Evolutionary conservation across 2,329 filamentous ascomycete species (phyloP).

Genomic region (Penicillium sp.): DNA sequence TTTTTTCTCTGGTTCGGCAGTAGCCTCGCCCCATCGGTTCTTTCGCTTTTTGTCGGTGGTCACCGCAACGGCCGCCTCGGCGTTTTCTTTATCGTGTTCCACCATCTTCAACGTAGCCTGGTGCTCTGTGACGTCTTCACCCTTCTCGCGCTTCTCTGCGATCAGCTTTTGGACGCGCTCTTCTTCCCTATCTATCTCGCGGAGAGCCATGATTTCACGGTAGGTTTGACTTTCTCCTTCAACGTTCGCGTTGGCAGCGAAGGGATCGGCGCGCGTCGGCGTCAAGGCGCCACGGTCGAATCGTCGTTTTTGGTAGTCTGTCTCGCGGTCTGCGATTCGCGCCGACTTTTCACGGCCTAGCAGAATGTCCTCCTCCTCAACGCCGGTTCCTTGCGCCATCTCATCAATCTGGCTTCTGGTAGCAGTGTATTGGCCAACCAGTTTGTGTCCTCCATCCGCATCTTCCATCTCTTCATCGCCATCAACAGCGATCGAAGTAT

Average conservation of each 20-base stretch:
- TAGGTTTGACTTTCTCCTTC: constrained; percentile 76
- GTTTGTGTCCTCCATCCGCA: constrained; percentile 68
- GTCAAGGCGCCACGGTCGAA: constrained; percentile 80
- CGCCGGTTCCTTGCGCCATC: constrained; percentile 78
- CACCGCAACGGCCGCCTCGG: constrained; percentile 64
- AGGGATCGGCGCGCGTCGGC: constrained; percentile 81
- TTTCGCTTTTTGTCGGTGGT: constrained; percentile 75
- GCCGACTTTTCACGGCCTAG: constrained; percentile 84
- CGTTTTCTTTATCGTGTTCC: constrained; percentile 67
- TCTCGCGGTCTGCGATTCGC: constrained; percentile 88
- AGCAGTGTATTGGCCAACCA: constrained; percentile 95
- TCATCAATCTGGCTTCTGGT: constrained; percentile 90
- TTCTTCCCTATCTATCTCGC: constrained; percentile 91
- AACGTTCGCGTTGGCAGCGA: constrained; percentile 70
- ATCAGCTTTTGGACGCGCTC: constrained; percentile 80
- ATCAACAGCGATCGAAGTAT: constrained; percentile 78
- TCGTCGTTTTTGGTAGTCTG: constrained; percentile 94
- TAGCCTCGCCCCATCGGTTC: constrained; percentile 77
- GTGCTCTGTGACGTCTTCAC: constrained; percentile 64
- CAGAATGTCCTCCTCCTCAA: constrained; percentile 89
- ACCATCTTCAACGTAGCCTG: constrained; percentile 71
- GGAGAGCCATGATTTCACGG: constrained; percentile 83
- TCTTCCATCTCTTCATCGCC: constrained; percentile 79
- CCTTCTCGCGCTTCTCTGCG: constrained; percentile 67
- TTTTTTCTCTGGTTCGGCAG: constrained; percentile 20